These are phyloP conservation scores for Pichia sp. DNA, from an alignment of 1,139 yeast genomes.

Conservation along the genomic window DNA sequence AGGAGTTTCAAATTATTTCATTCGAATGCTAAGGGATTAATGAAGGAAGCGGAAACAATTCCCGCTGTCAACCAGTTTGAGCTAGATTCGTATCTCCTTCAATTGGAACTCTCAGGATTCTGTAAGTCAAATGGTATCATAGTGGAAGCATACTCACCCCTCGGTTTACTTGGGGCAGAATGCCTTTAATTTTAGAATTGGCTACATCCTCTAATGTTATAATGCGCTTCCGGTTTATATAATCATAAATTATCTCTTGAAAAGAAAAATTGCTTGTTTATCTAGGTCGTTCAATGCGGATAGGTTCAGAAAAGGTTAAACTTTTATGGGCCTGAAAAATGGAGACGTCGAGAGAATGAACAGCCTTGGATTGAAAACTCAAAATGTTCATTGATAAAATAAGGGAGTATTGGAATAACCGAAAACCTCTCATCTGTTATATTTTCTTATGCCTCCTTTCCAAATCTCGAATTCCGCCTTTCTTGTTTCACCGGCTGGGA, in stretches of 20 bases:
- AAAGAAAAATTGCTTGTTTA: constrained; percentile 46
- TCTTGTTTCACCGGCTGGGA: constrained; percentile 18
- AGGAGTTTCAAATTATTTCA: constrained; percentile 58
- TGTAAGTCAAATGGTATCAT: constrained; percentile 47
- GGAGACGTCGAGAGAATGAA: constrained; percentile 43
- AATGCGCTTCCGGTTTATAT: constrained; percentile 42
- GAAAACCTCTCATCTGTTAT: not conserved
- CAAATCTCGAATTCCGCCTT: constrained; percentile 30
- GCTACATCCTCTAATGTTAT: constrained; percentile 34
- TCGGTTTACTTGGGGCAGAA: constrained; percentile 37
- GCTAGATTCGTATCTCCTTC: constrained; percentile 59
- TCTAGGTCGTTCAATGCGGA: constrained; percentile 44
- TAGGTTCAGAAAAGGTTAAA: constrained; percentile 29
- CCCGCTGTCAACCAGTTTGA: constrained; percentile 60
- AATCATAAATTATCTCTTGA: constrained; percentile 50
- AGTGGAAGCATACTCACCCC: constrained; percentile 64
- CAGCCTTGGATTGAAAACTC: constrained; percentile 36
- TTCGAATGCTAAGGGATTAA: constrained; percentile 41
- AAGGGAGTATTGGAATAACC: not conserved
- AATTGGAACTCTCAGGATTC: constrained; percentile 56
- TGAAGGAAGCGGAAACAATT: constrained; percentile 40
- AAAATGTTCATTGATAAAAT: constrained; percentile 32
- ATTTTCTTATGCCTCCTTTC: constrained; percentile 33
- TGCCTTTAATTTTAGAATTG: not conserved
- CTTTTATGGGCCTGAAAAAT: constrained; percentile 15